These are phyloP conservation scores for Umbelopsis vinacea DNA, from an alignment of 192 early-diverging fungal genomes.

Conservation along the genomic window DNA sequence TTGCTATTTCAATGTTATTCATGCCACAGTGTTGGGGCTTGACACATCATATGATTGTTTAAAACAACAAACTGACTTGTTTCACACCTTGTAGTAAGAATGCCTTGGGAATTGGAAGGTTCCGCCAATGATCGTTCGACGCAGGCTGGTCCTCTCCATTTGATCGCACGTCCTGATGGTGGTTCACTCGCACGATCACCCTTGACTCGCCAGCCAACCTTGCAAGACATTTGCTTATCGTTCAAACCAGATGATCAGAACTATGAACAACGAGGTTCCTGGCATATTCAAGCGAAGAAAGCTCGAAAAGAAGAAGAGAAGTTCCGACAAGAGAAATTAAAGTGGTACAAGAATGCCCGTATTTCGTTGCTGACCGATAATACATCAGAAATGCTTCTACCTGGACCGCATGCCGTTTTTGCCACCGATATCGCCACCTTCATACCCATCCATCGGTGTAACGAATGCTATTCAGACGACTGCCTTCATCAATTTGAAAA, in stretches of 20 bases:
- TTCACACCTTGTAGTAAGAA: constrained; percentile 3
- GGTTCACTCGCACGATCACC: background rate
- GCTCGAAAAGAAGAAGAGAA: constrained; percentile 12
- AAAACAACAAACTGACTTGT: too few species aligned
- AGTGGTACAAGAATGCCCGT: constrained; percentile 15
- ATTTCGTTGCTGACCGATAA: constrained; percentile 7
- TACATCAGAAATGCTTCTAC: constrained; percentile 3
- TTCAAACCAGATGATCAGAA: constrained; percentile 14
- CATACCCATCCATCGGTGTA: background rate
- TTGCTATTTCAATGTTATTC: background rate
- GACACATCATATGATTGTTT: too few species aligned
- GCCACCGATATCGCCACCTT: constrained; percentile 13
- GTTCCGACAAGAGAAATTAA: constrained; percentile 2
- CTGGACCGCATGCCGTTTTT: constrained; percentile 8
- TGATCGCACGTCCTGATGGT: background rate
- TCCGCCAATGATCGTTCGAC: background rate
- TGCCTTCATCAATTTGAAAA: constrained; percentile 3
- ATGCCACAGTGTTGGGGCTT: too few species aligned
- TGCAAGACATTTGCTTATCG: constrained; percentile 16
- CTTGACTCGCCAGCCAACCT: constrained; percentile 1
- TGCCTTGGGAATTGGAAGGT: constrained; percentile 6
- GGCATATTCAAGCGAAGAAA: constrained; percentile 17
- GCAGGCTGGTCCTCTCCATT: constrained; percentile 17
- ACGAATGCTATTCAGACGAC: constrained; percentile 20
- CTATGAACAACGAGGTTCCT: constrained; percentile 4